phyloP scores from a whole-genome alignment of 805 yeast species.

The Nakazawaea populi region DNA sequence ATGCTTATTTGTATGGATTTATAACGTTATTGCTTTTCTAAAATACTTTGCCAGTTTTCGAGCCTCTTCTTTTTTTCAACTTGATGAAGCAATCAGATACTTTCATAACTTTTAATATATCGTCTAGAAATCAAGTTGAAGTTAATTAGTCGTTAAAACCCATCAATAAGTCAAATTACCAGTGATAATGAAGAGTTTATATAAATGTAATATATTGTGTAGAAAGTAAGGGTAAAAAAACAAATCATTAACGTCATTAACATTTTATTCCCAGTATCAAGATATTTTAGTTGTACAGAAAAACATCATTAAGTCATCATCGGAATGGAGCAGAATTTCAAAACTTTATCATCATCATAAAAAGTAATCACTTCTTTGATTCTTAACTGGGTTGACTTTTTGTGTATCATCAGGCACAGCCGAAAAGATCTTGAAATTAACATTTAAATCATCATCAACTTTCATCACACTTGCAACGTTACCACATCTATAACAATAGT shows the following conservation, averaged over 20 bases:
- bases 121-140: too few species aligned
- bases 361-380: conserved; percentile 31
- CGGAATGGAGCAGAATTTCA: not conserved
- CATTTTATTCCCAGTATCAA: not conserved
- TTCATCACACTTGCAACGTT: conserved; percentile 98
- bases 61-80: not conserved
- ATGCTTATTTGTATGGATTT: not conserved
- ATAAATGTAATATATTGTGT: not conserved
- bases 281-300: not conserved
- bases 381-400: conserved; percentile 28
- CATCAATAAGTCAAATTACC: too few species aligned
- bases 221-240: not conserved
- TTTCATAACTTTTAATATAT: too few species aligned
- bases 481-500: conserved; percentile 96
- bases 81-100: too few species aligned
- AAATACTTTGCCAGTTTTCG: too few species aligned
- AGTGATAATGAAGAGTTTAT: not conserved
- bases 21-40: not conserved
- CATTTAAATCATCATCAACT: conserved; percentile 79
- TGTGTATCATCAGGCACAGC: conserved; percentile 85
- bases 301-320: not conserved
- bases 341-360: conserved; percentile 14
- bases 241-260: not conserved
- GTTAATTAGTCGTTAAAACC: too few species aligned
- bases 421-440: conserved; percentile 87